Percentiles rank a stretch among this genome's conserved stretches.
These are phyloP conservation scores for Solanum commersonii DNA, from an alignment of 257 asterid species.

Conservation along the genomic window DNA sequence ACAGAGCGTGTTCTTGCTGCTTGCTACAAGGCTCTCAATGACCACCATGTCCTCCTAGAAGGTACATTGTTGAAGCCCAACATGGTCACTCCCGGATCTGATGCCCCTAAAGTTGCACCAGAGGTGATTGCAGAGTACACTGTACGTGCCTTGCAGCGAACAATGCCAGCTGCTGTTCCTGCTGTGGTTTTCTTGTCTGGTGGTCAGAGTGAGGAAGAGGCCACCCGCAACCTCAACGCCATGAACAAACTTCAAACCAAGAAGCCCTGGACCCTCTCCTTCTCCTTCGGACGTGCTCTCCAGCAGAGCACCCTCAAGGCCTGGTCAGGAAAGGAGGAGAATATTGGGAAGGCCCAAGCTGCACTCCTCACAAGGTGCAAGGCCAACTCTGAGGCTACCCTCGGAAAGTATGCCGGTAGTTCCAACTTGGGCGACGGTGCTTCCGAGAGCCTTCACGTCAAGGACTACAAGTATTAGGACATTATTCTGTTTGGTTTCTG, in stretches of 20 bases:
- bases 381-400: constrained; percentile 86
- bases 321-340: constrained; percentile 82
- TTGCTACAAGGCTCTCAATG: constrained; percentile 62
- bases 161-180: constrained; percentile 93
- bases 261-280: constrained; percentile 81
- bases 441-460: constrained; percentile 86
- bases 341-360: constrained; percentile 62
- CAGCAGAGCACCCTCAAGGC: constrained; percentile 95
- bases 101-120: constrained; percentile 45
- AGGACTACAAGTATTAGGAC: constrained; percentile 68
- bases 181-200: constrained; percentile 91
- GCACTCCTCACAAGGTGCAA: constrained; percentile 65
- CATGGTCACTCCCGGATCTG: constrained; percentile 79
- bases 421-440: constrained; percentile 55
- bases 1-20: constrained; percentile 77
- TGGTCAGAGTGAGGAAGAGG: constrained; percentile 95
- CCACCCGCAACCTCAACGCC: constrained; percentile 73
- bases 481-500: not conserved
- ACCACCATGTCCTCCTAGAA: constrained; percentile 62
- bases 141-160: constrained; percentile 77
- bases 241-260: constrained; percentile 71
- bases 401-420: constrained; percentile 60
- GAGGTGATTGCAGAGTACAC: constrained; percentile 77
- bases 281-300: constrained; percentile 92
- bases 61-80: constrained; percentile 72